Base-by-base conservation (phyloP, 2,329 filamentous ascomycete species). In the Ophiostoma perfectum region DNA sequence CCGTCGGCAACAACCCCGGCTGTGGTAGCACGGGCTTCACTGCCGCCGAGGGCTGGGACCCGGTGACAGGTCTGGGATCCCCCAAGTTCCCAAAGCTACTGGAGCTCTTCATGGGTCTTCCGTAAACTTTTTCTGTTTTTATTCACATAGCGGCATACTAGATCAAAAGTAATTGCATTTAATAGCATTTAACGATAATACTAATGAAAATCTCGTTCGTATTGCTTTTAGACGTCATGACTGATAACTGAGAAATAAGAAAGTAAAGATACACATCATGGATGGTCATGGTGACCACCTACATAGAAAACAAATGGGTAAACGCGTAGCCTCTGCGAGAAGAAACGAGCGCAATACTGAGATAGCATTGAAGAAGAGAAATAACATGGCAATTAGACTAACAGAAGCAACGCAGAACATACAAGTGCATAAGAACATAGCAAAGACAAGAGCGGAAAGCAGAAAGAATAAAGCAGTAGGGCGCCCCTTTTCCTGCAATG, bases 1-100 rank as follows among this genome's bases (percentile, higher is more conserved):
- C 72, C 6, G 70, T 68, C 0, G 76, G 76, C 1, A 70, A 68
- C 6, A 77, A 77, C 66, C 76, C 76, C 1, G 76, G 76, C 9
- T 78, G 66, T 5, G 66, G 66, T 12, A 64, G 36, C 12, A 12
- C 36, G 11, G 66, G 58, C 14, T 67, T 67, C 18, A 42, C 45
- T 14, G 66, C 66, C 39, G 49, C 66, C n/a, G 11, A 39, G 55
- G 66, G 66, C 58, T 67, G 66, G 74, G 74, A 76, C 62, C 74
- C 74, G 6, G 70, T 70, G 58, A 70, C 70, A 16, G 70, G 67
- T 16, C 58, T 64, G 11, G 60, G 66, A 5, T 52, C 66, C n/a
- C 66, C 66, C 58, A 64, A 52, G 6, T 67, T 64, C 18, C 66
- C 66, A 1, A 67, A 67, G n/a, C 60, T 67, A 14, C 36, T 60